A percentile compares a stretch with the other conserved stretches of the same genome.
phyloP scores from a whole-genome alignment of 2,329 filamentous ascomycete genomes.

The Pyricularia sp. region DNA sequence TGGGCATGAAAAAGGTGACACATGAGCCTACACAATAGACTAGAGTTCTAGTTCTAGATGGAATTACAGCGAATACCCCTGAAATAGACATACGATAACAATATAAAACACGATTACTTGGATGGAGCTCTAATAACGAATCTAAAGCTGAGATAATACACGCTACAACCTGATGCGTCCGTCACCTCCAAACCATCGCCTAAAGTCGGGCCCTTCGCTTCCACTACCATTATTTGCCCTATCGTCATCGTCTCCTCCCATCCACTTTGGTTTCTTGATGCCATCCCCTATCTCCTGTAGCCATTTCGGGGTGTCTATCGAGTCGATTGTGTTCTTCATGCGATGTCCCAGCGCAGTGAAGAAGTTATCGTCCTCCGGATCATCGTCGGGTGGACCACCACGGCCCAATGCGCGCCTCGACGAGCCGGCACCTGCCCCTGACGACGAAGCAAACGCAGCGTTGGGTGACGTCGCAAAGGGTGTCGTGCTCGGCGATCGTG shows the following conservation, averaged over 20 bases:
- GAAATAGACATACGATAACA: not conserved
- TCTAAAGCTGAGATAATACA: not conserved
- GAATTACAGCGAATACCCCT: no score
- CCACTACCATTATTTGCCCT: constrained; percentile 17
- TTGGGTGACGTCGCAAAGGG: constrained; percentile 6
- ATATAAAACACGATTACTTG: not conserved
- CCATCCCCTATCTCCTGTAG: constrained; percentile 59
- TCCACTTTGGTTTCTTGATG: constrained; percentile 74
- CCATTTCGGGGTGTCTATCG: constrained; percentile 74
- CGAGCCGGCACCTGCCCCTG: constrained; percentile 26
- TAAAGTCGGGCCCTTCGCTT: constrained; percentile 25
- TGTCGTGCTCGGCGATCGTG: not conserved
- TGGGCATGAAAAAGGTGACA: no score
- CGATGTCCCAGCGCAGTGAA: constrained; percentile 77
- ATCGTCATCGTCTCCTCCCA: constrained; percentile 49
- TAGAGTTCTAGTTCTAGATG: no score
- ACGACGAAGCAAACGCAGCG: constrained; percentile 21
- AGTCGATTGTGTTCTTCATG: constrained; percentile 87
- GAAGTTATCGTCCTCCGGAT: constrained; percentile 70
- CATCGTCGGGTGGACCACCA: constrained; percentile 28
- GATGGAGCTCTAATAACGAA: not conserved
- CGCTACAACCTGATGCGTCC: constrained; percentile 22
- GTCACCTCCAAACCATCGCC: constrained; percentile 48
- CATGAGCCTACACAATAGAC: no score
- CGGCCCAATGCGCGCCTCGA: constrained; percentile 18